These are phyloP conservation scores for Cicer judaicum DNA, from an alignment of 306 rosid genomes.

Conservation along the genomic window DNA sequence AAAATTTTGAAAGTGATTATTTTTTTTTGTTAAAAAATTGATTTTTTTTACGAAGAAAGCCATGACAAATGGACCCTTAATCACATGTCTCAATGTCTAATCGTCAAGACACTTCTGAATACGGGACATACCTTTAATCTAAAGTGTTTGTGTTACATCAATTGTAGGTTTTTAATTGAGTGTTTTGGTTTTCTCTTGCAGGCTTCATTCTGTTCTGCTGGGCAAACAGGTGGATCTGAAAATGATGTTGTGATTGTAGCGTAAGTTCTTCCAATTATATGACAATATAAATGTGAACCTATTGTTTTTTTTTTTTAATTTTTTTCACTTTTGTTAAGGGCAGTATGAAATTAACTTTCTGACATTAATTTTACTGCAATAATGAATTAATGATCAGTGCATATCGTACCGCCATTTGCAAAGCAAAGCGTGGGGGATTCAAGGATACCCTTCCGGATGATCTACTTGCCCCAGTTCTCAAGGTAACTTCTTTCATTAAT, in stretches of 20 bases:
- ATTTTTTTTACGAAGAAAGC: too few species aligned
- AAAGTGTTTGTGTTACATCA: too few species aligned
- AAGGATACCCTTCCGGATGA: slow-evolving; percentile 93
- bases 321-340: background rate
- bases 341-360: background rate
- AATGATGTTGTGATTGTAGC: slow-evolving; percentile 93
- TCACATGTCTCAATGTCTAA: too few species aligned
- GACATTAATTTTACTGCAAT: slow-evolving; percentile 26
- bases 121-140: too few species aligned
- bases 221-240: slow-evolving; percentile 55
- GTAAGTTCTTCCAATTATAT: slow-evolving; percentile 52
- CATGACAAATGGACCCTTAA: too few species aligned
- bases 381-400: slow-evolving; percentile 55
- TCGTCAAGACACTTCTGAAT: too few species aligned
- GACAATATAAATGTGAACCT: slow-evolving; percentile 4
- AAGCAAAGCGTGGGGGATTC: slow-evolving; percentile 82
- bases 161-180: background rate
- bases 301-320: background rate
- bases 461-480: slow-evolving; percentile 79
- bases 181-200: slow-evolving; percentile 33
- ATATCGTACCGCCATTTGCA: slow-evolving; percentile 86
- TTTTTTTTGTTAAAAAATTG: too few species aligned
- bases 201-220: slow-evolving; percentile 77
- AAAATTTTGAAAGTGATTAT: too few species aligned
- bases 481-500: slow-evolving; percentile 54